Evolutionary conservation across 495 filamentous ascomycete genomes (phyloP).

Genomic region (Penicilliopsis zonata): DNA sequence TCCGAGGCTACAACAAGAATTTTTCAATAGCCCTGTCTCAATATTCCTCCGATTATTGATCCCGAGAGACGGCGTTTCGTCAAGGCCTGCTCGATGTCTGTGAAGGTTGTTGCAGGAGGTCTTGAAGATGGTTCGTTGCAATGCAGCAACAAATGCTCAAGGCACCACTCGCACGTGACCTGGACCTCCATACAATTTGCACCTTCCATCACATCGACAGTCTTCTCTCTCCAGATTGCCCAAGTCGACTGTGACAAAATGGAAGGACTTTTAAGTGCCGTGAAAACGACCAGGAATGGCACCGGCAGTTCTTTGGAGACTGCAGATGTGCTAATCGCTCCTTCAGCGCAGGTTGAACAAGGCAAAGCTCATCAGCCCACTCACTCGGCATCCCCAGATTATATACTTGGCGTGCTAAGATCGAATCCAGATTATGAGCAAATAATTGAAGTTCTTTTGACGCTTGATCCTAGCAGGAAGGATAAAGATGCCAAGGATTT

Average conservation of each 20-base stretch:
- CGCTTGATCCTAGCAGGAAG: slow-evolving; percentile 35
- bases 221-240: slow-evolving; percentile 2
- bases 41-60: too few relatives aligned
- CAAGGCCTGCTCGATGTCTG: background rate
- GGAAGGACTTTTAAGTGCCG: slow-evolving; percentile 30
- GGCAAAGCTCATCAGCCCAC: too few relatives aligned
- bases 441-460: slow-evolving; percentile 39
- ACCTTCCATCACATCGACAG: slow-evolving; percentile 4
- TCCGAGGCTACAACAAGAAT: too few relatives aligned
- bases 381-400: slow-evolving; percentile 34
- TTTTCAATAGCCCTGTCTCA: too few relatives aligned
- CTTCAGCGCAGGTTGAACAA: too few relatives aligned
- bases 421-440: slow-evolving; percentile 50
- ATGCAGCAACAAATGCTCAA: background rate
- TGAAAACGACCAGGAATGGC: slow-evolving; percentile 23
- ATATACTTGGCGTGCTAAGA: slow-evolving; percentile 50
- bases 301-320: slow-evolving; percentile 9
- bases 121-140: background rate
- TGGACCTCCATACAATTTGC: slow-evolving; percentile 18
- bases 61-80: too few relatives aligned
- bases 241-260: slow-evolving; percentile 10
- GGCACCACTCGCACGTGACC: slow-evolving; percentile 18
- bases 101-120: slow-evolving; percentile 2
- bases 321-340: too few relatives aligned
- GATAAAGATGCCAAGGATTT: slow-evolving; percentile 24